These are phyloP conservation scores for Pichia norvegensis DNA, from an alignment of 1,139 yeast species.

Conservation along the genomic window DNA sequence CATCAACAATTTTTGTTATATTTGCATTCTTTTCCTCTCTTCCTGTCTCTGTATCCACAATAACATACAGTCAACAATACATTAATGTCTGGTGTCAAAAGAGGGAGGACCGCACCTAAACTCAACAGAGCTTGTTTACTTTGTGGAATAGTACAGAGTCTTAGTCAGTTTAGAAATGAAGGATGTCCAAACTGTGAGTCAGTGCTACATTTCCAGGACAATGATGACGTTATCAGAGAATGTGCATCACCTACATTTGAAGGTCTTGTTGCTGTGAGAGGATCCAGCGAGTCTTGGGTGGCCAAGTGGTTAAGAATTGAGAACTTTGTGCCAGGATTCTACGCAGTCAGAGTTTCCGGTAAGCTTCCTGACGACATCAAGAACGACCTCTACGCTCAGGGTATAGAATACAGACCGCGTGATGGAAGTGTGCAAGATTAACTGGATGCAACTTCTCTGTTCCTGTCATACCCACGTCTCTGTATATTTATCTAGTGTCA, in stretches of 20 bases:
- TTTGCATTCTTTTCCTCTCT: too few relatives aligned
- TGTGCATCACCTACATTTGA: slow-evolving; percentile 96
- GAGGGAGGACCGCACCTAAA: slow-evolving; percentile 34
- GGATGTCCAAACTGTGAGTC: slow-evolving; percentile 99
- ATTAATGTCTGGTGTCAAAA: slow-evolving; percentile 11
- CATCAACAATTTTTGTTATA: too few relatives aligned
- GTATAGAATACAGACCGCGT: slow-evolving; percentile 83
- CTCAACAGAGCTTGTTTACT: slow-evolving; percentile 96
- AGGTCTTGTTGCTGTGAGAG: slow-evolving; percentile 88
- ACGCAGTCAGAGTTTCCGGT: slow-evolving; percentile 92
- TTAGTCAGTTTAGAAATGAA: slow-evolving; percentile 58
- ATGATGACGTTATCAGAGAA: slow-evolving; percentile 76
- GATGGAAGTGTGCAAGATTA: slow-evolving; percentile 67
- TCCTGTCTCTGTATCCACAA: background rate
- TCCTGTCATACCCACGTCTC: background rate
- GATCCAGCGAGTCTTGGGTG: slow-evolving; percentile 87
- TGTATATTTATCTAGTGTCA: background rate
- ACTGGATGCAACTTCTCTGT: background rate
- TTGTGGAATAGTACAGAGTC: slow-evolving; percentile 85
- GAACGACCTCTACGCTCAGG: slow-evolving; percentile 61
- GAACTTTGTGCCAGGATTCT: slow-evolving; percentile 80
- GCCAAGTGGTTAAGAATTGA: slow-evolving; percentile 95
- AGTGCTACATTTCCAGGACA: slow-evolving; percentile 60
- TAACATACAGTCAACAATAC: background rate
- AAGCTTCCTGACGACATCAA: slow-evolving; percentile 82